phyloP scores from a whole-genome alignment of 1,284 basidiomycete genomes.

The Puccinia polysora region DNA sequence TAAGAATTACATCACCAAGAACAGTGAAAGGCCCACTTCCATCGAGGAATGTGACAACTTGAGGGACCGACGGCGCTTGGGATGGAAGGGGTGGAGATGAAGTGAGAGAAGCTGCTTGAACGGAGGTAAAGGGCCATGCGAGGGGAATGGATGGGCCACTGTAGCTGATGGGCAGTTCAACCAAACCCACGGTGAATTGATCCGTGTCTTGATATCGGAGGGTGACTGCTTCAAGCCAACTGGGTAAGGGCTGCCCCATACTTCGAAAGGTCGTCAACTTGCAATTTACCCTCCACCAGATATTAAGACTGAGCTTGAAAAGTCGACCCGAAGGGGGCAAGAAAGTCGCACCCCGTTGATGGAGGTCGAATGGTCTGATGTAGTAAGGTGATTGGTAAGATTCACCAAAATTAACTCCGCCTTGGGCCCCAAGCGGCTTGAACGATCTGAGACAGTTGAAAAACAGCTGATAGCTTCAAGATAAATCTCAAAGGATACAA shows the following conservation, averaged over 20 bases:
- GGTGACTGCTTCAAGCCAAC: slow-evolving; percentile 31
- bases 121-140: slow-evolving; percentile 32
- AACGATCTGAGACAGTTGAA: too few relatives aligned
- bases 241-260: slow-evolving; percentile 28
- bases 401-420: too few relatives aligned
- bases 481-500: too few relatives aligned
- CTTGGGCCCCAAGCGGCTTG: too few relatives aligned
- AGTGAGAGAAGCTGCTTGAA: slow-evolving; percentile 2
- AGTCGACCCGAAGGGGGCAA: too few relatives aligned
- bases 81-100: slow-evolving; percentile 3
- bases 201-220: slow-evolving; percentile 29
- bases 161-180: slow-evolving; percentile 40
- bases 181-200: slow-evolving; percentile 31
- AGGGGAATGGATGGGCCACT: slow-evolving; percentile 37
- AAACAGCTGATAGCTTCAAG: too few relatives aligned
- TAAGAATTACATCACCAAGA: slow-evolving; percentile 17
- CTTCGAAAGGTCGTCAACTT: too few relatives aligned
- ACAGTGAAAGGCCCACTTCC: slow-evolving; percentile 41
- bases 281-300: too few relatives aligned
- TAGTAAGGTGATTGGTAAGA: too few relatives aligned
- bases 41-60: slow-evolving; percentile 33
- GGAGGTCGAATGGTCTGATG: too few relatives aligned
- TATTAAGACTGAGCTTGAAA: too few relatives aligned
- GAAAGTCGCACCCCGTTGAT: too few relatives aligned
- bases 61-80: not conserved